A percentile compares a stretch with the other conserved stretches of the same genome.
phyloP scores from a whole-genome alignment of 2,329 filamentous ascomycete genomes.

The Diaporthe citrichinensis region DNA sequence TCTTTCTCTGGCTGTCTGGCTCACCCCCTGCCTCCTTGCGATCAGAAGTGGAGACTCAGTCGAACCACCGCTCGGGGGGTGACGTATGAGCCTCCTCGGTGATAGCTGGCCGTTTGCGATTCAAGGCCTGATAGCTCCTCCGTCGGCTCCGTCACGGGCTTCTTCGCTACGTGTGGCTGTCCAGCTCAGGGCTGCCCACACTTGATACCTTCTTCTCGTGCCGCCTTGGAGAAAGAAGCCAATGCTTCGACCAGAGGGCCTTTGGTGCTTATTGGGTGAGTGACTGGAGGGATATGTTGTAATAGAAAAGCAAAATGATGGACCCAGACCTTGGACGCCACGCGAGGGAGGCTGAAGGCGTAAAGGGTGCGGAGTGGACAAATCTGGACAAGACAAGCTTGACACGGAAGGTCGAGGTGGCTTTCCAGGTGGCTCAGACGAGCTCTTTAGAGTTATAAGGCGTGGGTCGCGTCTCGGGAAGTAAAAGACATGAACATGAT shows the following conservation, averaged over 20 bases:
- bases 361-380: slow-evolving; percentile 25
- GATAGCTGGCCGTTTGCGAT: not conserved
- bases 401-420: slow-evolving; percentile 37
- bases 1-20: slow-evolving; percentile 24
- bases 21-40: slow-evolving; percentile 32
- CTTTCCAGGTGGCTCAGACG: slow-evolving; percentile 39
- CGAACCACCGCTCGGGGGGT: slow-evolving; percentile 20
- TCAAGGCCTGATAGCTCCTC: slow-evolving; percentile 24
- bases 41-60: slow-evolving; percentile 26
- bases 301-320: slow-evolving; percentile 17
- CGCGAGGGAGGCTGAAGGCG: slow-evolving; percentile 8
- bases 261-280: not conserved
- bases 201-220: not conserved
- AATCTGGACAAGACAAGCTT: slow-evolving; percentile 29
- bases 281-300: slow-evolving; percentile 10
- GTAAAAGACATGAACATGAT: slow-evolving; percentile 59
- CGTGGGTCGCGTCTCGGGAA: slow-evolving; percentile 57
- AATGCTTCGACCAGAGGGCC: slow-evolving; percentile 15
- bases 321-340: slow-evolving; percentile 24
- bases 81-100: slow-evolving; percentile 29
- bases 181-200: not conserved
- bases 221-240: slow-evolving; percentile 9
- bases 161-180: slow-evolving; percentile 4
- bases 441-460: slow-evolving; percentile 48
- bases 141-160: slow-evolving; percentile 12